Percentiles rank a stretch among this genome's conserved stretches.
Conservation (phyloP, 345 rosid species). For the Geranium brycei region DNA sequence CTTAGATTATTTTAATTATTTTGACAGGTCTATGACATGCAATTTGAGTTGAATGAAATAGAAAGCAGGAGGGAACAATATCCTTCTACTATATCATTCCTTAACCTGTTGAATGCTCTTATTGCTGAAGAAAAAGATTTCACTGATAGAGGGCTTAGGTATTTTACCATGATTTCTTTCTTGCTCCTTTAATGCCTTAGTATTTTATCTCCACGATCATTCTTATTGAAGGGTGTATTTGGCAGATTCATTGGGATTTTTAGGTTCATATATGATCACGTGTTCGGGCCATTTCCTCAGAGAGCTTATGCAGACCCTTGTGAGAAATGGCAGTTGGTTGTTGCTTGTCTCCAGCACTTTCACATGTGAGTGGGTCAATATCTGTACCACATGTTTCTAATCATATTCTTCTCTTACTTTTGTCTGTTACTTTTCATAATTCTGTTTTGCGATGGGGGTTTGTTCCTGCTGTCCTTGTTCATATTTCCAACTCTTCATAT, state of each 20-base stretch:
- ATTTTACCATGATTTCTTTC: conserved; percentile 6
- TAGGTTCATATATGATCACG: conserved; percentile 80
- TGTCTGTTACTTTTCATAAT: background rate
- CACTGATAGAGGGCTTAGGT: conserved; percentile 86
- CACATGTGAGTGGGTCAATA: conserved; percentile 44
- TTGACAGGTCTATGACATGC: conserved; percentile 87
- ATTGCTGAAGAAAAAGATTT: conserved; percentile 79
- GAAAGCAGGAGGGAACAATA: conserved; percentile 89
- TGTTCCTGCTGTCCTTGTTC: background rate
- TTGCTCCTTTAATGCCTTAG: conserved; percentile 7
- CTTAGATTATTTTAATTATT: conserved; percentile 1
- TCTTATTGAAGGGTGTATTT: conserved; percentile 10
- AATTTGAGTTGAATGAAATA: conserved; percentile 89
- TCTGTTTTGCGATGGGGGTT: background rate
- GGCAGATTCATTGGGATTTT: conserved; percentile 87
- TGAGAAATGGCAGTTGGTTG: conserved; percentile 90
- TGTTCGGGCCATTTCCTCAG: conserved; percentile 84
- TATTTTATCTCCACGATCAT: conserved; percentile 9
- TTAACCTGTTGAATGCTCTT: conserved; percentile 70
- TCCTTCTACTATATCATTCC: conserved; percentile 86
- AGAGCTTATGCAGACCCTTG: conserved; percentile 88
- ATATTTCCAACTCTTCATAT: background rate
- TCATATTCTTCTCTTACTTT: background rate
- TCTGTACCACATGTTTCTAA: conserved; percentile 2
- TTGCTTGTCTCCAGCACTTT: conserved; percentile 92